Percentiles rank a stretch among this genome's conserved stretches.
phyloP scores from a whole-genome alignment of 2,329 filamentous ascomycete species.

The Knufia fluminis region DNA sequence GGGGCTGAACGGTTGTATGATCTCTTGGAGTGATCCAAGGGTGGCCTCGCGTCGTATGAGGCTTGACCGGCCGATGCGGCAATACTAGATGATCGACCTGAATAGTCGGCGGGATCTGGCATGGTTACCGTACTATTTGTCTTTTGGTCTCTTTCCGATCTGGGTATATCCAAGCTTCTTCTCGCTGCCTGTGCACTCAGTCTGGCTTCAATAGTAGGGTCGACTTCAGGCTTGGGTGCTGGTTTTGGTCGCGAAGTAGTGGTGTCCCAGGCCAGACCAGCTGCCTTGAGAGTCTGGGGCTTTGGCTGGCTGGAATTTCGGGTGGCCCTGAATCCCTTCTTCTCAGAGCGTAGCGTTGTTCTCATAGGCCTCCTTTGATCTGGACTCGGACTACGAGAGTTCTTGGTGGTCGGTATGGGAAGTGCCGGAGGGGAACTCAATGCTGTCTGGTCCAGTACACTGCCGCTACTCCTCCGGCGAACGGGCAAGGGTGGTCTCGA shows the following conservation, averaged over 20 bases:
- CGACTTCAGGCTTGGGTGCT: slow-evolving; percentile 15
- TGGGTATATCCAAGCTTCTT: slow-evolving; percentile 19
- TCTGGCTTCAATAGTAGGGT: slow-evolving; percentile 22
- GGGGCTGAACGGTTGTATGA: not conserved
- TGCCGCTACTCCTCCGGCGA: slow-evolving; percentile 14
- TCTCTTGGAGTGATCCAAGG: not conserved
- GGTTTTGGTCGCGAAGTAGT: slow-evolving; percentile 24
- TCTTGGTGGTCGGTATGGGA: slow-evolving; percentile 31
- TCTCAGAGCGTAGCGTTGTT: slow-evolving; percentile 43
- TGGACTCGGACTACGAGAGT: slow-evolving; percentile 51
- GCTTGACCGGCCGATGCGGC: slow-evolving; percentile 1
- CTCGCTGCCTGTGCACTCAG: slow-evolving; percentile 22
- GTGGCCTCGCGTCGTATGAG: not conserved
- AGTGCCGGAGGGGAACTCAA: slow-evolving; percentile 25
- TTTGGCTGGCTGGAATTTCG: slow-evolving; percentile 37
- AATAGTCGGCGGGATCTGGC: slow-evolving; percentile 17
- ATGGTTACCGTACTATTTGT: slow-evolving; percentile 7
- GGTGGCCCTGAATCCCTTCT: slow-evolving; percentile 38
- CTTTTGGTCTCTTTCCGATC: slow-evolving; percentile 9
- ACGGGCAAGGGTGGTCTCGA: slow-evolving; percentile 16
- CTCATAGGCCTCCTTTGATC: slow-evolving; percentile 51
- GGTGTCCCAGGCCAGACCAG: slow-evolving; percentile 51
- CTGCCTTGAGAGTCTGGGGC: slow-evolving; percentile 52
- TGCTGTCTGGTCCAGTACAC: not conserved
- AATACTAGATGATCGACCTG: not conserved